Conservation (phyloP, 306 rosid genomes). For the Cercis canadensis region DNA sequence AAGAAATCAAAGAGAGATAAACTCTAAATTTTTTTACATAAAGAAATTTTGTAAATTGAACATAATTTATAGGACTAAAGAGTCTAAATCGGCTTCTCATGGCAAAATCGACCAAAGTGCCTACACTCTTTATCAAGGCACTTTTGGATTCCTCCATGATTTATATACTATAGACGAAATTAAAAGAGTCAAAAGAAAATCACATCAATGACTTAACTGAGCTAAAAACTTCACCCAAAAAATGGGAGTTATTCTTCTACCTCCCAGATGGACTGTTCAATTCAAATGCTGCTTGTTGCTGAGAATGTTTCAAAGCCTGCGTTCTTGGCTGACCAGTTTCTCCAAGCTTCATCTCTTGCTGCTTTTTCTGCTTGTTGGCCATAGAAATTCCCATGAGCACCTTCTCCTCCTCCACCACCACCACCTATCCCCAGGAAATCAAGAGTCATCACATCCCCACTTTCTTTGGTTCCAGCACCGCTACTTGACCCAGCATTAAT, state of each 20-base stretch:
- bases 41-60: neutral
- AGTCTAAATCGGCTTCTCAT: neutral
- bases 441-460: conserved; percentile 63
- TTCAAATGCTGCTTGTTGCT: conserved; percentile 51
- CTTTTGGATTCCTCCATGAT: neutral
- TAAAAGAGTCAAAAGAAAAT: neutral
- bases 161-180: too few species aligned
- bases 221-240: conserved; percentile 13
- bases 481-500: conserved; percentile 22
- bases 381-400: conserved; percentile 47
- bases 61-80: neutral
- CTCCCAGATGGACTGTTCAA: conserved; percentile 32
- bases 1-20: too few species aligned
- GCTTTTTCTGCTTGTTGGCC: conserved; percentile 43
- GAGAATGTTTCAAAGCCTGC: conserved; percentile 64
- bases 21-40: too few species aligned
- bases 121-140: neutral
- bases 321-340: conserved; percentile 53
- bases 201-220: neutral
- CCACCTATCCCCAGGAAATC: conserved; percentile 80
- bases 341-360: conserved; percentile 56
- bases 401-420: conserved; percentile 43
- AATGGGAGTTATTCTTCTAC: neutral
- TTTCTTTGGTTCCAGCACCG: conserved; percentile 39
- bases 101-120: neutral